Evolutionary conservation across 305 asterid species (phyloP), one percentile per base, ranked within the genome.

Genomic region (Euphrasia arctica): DNA sequence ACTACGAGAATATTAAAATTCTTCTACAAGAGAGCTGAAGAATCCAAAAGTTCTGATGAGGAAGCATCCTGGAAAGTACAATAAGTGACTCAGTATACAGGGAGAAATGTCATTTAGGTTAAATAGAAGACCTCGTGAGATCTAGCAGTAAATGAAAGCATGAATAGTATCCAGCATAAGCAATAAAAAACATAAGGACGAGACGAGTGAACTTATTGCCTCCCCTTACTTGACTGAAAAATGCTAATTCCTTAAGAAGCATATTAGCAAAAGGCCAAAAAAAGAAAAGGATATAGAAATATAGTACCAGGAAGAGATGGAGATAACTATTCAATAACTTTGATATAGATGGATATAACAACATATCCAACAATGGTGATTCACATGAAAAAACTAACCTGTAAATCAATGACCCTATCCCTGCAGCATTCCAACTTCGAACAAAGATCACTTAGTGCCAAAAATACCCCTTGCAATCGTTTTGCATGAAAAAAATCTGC

Each of bases 351-450:
- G 62, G 73, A 60, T 36, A 68, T 15, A 42, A 67, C 69, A 42
- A 39, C 62, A 59, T 54, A 63, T 43, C 56, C 39, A 72, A 54
- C 10, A 27, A 69, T 64, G 64, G 50, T 32, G 49, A 57, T 67
- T 52, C 41, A 57, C 56, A 39, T 34, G 36, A 55, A 79, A 42
- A 10, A 74, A 72, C 89, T 54, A 65, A 88, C 96, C 96, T 85
- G 72, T 61, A 80, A 71, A 36, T 88, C 75, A 43, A 85, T 80
- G 69, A 83, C 81, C 73, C 67, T 84, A 34, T 85, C 85, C 78
- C 97, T 83, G 85, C 96, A 93, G 78, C 89, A 78, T 78, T 93
- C 95, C 82, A 85, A 64, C 79, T 64, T 86, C 54, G 94, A 84
- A 83, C 97, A 88, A 70, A 90, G 80, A 77, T 83, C 82, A 72